Evolutionary conservation across 2,329 filamentous ascomycete species (phyloP).

Genomic region (Sporothrix curviconia): DNA sequence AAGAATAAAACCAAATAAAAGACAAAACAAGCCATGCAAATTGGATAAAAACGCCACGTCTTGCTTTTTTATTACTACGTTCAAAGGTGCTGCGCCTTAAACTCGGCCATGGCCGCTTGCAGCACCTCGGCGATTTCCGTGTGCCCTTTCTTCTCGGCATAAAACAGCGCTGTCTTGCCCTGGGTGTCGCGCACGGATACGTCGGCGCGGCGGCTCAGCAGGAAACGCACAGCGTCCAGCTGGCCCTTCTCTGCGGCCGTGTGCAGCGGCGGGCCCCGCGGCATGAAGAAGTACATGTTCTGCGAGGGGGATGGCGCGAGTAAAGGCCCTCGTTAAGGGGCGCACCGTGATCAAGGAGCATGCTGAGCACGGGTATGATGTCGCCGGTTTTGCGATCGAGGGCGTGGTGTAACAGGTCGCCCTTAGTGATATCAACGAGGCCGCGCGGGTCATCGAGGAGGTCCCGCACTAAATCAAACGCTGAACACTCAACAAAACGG

Average conservation of each 20-base stretch:
- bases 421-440: not conserved
- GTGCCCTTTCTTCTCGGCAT: not conserved
- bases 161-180: not conserved
- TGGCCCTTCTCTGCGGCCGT: not conserved
- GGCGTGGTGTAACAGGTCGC: not conserved
- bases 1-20: too few species aligned
- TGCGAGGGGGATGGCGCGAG: not conserved
- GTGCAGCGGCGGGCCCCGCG: not conserved
- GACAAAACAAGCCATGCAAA: too few species aligned
- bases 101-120: not conserved
- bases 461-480: not conserved
- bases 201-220: not conserved
- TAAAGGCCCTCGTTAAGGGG: not conserved
- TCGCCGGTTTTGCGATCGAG: not conserved
- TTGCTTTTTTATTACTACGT: too few species aligned
- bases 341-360: slow-evolving; percentile 3
- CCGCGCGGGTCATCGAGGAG: not conserved
- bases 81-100: not conserved
- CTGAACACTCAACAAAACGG: not conserved
- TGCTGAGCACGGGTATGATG: not conserved
- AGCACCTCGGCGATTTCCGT: not conserved
- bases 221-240: not conserved
- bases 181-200: not conserved
- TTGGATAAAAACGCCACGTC: too few species aligned
- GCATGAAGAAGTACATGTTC: not conserved